Evolutionary conservation across 1,284 basidiomycete species (phyloP).

Genomic region (Sporisorium scitamineum): DNA sequence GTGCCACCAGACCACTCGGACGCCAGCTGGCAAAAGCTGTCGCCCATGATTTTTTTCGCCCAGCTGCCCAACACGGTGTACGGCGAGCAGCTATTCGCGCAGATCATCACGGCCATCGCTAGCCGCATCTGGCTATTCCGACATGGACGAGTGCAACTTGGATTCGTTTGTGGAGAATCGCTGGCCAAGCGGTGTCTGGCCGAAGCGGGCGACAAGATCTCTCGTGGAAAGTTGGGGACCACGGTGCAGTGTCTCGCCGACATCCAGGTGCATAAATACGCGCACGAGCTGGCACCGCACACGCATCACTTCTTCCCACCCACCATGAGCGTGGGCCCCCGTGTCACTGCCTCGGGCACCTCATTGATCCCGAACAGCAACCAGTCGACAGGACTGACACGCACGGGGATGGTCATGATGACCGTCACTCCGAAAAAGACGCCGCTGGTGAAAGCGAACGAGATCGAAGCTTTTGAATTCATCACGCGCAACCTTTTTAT

Average conservation of each 20-base stretch:
- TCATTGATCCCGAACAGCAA: constrained; percentile 58
- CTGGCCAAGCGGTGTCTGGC: constrained; percentile 57
- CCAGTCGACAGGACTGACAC: constrained; percentile 45
- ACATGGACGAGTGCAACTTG: constrained; percentile 57
- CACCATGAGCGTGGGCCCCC: constrained; percentile 54
- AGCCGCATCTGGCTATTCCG: constrained; percentile 63
- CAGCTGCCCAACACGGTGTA: constrained; percentile 67
- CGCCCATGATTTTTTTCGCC: constrained; percentile 60
- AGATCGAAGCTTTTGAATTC: constrained; percentile 63
- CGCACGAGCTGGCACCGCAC: constrained; percentile 50
- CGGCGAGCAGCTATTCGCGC: constrained; percentile 66
- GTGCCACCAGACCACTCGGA: constrained; percentile 22
- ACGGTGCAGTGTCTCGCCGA: constrained; percentile 54
- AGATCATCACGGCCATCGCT: constrained; percentile 60
- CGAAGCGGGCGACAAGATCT: constrained; percentile 35
- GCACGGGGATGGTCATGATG: constrained; percentile 54
- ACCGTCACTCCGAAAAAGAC: constrained; percentile 55
- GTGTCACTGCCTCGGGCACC: constrained; percentile 38
- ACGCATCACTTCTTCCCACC: constrained; percentile 57
- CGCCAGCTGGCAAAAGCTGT: constrained; percentile 44
- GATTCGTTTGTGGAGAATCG: constrained; percentile 61
- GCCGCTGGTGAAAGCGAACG: constrained; percentile 42
- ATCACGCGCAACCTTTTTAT: constrained; percentile 65
- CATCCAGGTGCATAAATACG: constrained; percentile 29
- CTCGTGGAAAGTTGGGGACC: constrained; percentile 56